Conservation (phyloP, 805 yeast species). For the Blastobotrys mokoenaii region DNA sequence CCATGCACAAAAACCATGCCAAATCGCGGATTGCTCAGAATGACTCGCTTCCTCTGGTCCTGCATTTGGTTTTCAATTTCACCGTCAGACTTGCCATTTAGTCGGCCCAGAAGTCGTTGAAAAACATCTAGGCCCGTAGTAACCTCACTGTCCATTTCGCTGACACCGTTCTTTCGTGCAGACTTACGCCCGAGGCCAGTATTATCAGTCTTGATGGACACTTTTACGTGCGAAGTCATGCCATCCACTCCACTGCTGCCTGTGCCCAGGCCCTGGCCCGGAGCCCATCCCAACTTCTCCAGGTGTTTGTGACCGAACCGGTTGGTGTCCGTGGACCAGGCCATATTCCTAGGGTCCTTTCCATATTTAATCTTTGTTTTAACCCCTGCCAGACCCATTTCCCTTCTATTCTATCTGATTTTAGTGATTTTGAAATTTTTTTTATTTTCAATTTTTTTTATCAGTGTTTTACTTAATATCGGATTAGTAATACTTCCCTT, state of each 20-base stretch:
- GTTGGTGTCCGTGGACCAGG: conserved; percentile 69
- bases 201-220: conserved; percentile 71
- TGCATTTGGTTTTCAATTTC: conserved; percentile 41
- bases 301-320: conserved; percentile 86
- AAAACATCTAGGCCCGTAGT: conserved; percentile 89
- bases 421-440: not conserved
- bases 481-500: no score
- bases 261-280: conserved; percentile 82
- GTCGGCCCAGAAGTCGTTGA: conserved; percentile 79
- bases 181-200: conserved; percentile 80
- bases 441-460: no score
- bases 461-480: no score
- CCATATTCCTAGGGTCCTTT: conserved; percentile 84
- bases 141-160: conserved; percentile 60
- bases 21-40: conserved; percentile 75
- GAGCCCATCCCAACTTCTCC: conserved; percentile 81
- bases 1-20: conserved; percentile 85
- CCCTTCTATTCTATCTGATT: not conserved
- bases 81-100: conserved; percentile 76
- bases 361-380: conserved; percentile 81
- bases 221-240: conserved; percentile 74
- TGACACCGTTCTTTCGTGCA: conserved; percentile 31
- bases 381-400: conserved; percentile 44
- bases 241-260: conserved; percentile 37
- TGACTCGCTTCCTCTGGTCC: conserved; percentile 57